Evolutionary conservation across 2,329 filamentous ascomycete species (phyloP).

Genomic region (Ceratocystis smalleyi): DNA sequence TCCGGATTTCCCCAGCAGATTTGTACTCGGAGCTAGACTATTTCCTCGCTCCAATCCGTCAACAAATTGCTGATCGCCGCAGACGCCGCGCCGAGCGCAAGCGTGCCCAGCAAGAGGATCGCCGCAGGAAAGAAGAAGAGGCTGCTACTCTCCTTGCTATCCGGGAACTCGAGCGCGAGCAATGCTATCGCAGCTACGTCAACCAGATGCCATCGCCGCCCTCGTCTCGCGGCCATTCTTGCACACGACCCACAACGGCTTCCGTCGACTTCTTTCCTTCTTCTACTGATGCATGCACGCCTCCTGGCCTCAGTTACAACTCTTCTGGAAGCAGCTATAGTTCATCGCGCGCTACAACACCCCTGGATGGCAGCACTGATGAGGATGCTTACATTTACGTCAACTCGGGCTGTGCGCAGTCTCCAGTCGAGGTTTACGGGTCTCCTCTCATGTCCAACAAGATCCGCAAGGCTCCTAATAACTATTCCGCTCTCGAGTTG

Average conservation of each 20-base stretch:
- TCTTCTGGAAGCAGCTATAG: constrained; percentile 33
- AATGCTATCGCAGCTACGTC: constrained; percentile 22
- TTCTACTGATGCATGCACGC: background rate
- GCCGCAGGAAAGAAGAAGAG: background rate
- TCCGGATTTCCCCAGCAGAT: constrained; percentile 70
- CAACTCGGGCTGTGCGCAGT: constrained; percentile 32
- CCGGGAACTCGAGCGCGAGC: background rate
- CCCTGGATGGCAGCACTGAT: constrained; percentile 30
- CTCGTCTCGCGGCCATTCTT: constrained; percentile 30
- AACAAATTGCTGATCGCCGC: constrained; percentile 37
- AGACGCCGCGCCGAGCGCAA: constrained; percentile 35
- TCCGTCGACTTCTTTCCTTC: background rate
- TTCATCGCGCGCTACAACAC: constrained; percentile 37
- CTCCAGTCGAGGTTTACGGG: constrained; percentile 33
- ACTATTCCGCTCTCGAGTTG: constrained; percentile 36
- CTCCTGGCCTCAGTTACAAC: constrained; percentile 28
- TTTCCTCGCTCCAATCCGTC: constrained; percentile 74
- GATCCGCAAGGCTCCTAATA: constrained; percentile 20
- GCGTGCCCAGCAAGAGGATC: constrained; percentile 26
- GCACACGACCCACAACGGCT: constrained; percentile 22
- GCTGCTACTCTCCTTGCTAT: background rate
- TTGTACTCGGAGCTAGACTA: constrained; percentile 74
- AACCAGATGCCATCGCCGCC: constrained; percentile 32
- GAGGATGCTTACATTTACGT: constrained; percentile 25
- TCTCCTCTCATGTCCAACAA: constrained; percentile 24